Evolutionary conservation across 129 eudicot genomes (phyloP).

Genomic region (Artemisia tridentata): DNA sequence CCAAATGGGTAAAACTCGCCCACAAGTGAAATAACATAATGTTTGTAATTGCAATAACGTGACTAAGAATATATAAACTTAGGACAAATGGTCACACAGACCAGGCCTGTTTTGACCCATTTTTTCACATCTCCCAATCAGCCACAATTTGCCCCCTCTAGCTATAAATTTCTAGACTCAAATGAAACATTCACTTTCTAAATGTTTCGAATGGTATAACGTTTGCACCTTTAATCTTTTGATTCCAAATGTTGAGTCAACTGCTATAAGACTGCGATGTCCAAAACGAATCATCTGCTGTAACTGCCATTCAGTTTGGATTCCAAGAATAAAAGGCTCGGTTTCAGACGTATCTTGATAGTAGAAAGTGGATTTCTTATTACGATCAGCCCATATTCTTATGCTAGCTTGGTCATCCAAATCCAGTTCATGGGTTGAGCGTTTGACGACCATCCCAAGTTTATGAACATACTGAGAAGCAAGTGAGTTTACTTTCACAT

Average conservation of each 20-base stretch:
- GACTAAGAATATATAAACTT: no score
- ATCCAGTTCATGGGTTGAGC: constrained; percentile 93
- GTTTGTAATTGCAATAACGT: no score
- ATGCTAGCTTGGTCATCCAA: constrained; percentile 93
- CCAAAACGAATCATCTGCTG: constrained; percentile 97
- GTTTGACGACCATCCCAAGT: constrained; percentile 84
- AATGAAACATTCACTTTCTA: not conserved
- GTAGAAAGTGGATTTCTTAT: constrained; percentile 73
- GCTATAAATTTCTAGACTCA: not conserved
- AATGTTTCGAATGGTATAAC: no score
- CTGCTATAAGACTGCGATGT: constrained; percentile 77
- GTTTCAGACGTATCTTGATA: constrained; percentile 69
- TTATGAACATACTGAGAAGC: constrained; percentile 96
- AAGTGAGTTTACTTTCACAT: constrained; percentile 53
- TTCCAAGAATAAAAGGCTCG: constrained; percentile 80
- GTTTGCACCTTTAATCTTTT: constrained; percentile 67
- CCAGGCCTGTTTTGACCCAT: not conserved
- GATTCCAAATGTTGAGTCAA: constrained; percentile 92
- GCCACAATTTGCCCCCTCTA: not conserved
- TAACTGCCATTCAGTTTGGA: constrained; percentile 97
- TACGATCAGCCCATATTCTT: constrained; percentile 77
- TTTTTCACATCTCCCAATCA: not conserved
- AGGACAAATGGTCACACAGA: no score
- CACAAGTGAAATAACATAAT: no score
- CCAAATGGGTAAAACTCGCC: not conserved